Base-by-base conservation (phyloP, 306 rosid species). In the Hippophae tibetana region DNA sequence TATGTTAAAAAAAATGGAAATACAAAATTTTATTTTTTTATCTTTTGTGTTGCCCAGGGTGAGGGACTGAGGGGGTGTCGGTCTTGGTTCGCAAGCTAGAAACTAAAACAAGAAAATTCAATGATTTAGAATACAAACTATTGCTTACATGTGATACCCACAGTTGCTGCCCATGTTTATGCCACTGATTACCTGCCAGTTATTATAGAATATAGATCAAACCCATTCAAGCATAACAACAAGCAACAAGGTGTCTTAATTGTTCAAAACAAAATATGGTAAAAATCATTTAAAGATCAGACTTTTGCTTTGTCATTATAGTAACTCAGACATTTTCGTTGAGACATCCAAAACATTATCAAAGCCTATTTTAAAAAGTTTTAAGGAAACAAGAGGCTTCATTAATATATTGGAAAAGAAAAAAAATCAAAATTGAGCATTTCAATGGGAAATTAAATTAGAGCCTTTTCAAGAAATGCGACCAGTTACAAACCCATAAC, bases 101-200 rank as follows among this genome's bases (percentile, higher is more conserved):
- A 3, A 12, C 25, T 18, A 50, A 9, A 12, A 54, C 18, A 10
- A 9, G n/a, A 45, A 43, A 64, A 63, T 25, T 42, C 13, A 10
- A 47, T 11, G 18, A 1, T 12, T 38, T 6, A 62, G 45, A 47
- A 14, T 42, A 52, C 43, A 51, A 25, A 26, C 49, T 14, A 1
- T 64, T 53, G 76, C 92, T 70, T 56, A 92, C 96, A 78, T 74
- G 71, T 92, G 95, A 78, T 81, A 83, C 69, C 98, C 95, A 31
- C 89, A 78, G 84, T 92, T 85, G 87, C 89, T 79, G 74, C 96
- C 98, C 87, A 47, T 85, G 81, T 90, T 90, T 54, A 87, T 90
- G 83, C 96, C 98, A 77, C 96, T 92, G 79, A 92, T 52, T 61
- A 92, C 92, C 96, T 90, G 85, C 64, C 57, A 42, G 50, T 49